Conservation (phyloP, 768 basidiomycete genomes). For the Naganishia friedmannii region DNA sequence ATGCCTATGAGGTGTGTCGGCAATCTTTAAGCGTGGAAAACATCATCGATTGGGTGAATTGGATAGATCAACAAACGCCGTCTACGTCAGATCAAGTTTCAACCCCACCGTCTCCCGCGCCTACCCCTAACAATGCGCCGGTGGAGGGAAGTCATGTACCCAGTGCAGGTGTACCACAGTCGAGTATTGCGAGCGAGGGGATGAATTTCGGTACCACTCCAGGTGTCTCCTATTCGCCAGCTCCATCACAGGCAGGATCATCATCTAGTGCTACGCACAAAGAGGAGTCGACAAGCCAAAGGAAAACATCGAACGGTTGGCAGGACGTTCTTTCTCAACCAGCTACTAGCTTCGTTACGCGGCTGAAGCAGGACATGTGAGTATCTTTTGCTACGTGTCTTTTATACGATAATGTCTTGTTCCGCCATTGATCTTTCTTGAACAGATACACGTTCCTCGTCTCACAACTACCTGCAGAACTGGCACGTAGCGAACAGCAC, state of each 20-base stretch:
- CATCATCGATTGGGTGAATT: slow-evolving; percentile 72
- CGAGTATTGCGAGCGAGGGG: slow-evolving; percentile 30
- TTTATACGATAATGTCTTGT: neutral
- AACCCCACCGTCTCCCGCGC: neutral
- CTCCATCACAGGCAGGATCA: too few species aligned
- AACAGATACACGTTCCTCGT: slow-evolving; percentile 37
- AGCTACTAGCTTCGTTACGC: slow-evolving; percentile 13
- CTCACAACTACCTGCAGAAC: slow-evolving; percentile 25
- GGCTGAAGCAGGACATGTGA: slow-evolving; percentile 44
- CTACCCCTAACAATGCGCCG: slow-evolving; percentile 6
- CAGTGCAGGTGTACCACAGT: neutral
- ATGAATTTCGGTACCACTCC: slow-evolving; percentile 17
- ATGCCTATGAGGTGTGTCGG: slow-evolving; percentile 73
- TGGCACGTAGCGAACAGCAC: slow-evolving; percentile 6
- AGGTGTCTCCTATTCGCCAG: neutral
- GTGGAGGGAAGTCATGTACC: neutral
- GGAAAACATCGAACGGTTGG: neutral
- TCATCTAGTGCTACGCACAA: slow-evolving; percentile 4
- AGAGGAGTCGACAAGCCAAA: neutral
- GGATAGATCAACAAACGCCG: slow-evolving; percentile 57
- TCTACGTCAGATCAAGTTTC: neutral
- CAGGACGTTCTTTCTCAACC: slow-evolving; percentile 20
- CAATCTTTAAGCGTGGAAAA: slow-evolving; percentile 72
- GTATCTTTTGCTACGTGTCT: slow-evolving; percentile 20
- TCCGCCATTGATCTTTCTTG: neutral